Evolutionary conservation across 164 flowering plant genomes (phyloP).

Genomic region (Cinnamomum micranthum): DNA sequence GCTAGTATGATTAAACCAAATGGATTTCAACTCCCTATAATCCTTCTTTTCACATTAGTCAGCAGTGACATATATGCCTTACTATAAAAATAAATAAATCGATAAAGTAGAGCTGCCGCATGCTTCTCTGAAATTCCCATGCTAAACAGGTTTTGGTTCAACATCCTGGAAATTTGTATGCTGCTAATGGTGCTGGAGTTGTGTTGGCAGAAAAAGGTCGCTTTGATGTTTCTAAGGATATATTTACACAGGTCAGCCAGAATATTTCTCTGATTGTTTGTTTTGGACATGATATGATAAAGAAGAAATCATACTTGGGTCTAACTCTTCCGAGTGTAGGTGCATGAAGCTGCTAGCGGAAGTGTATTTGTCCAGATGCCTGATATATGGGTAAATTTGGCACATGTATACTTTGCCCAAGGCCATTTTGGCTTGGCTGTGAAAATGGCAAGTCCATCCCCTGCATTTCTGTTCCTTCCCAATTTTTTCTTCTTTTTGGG

Average conservation of each 20-base stretch:
- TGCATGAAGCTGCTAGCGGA: slow-evolving; percentile 98
- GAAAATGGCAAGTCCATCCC: slow-evolving; percentile 58
- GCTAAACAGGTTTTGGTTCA: slow-evolving; percentile 63
- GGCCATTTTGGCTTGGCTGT: slow-evolving; percentile 93
- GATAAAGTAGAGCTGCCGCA: neutral
- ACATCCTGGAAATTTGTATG: slow-evolving; percentile 77
- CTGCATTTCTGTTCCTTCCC: neutral
- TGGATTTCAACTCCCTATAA: neutral
- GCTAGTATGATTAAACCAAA: neutral
- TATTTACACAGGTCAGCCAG: slow-evolving; percentile 74
- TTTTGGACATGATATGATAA: neutral
- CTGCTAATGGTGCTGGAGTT: slow-evolving; percentile 96
- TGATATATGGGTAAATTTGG: slow-evolving; percentile 95
- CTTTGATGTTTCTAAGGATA: slow-evolving; percentile 88
- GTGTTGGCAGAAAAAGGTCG: slow-evolving; percentile 96
- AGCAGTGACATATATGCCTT: neutral
- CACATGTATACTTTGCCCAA: slow-evolving; percentile 96
- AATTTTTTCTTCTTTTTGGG: neutral
- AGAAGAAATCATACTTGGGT: neutral
- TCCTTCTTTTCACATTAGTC: neutral
- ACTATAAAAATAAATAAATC: neutral
- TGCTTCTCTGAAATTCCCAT: slow-evolving; percentile 2
- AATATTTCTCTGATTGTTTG: neutral
- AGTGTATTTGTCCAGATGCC: slow-evolving; percentile 93
- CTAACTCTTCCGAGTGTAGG: slow-evolving; percentile 36